These are phyloP conservation scores for Cercophora scortea DNA, from an alignment of 495 filamentous ascomycete species.

Conservation along the genomic window DNA sequence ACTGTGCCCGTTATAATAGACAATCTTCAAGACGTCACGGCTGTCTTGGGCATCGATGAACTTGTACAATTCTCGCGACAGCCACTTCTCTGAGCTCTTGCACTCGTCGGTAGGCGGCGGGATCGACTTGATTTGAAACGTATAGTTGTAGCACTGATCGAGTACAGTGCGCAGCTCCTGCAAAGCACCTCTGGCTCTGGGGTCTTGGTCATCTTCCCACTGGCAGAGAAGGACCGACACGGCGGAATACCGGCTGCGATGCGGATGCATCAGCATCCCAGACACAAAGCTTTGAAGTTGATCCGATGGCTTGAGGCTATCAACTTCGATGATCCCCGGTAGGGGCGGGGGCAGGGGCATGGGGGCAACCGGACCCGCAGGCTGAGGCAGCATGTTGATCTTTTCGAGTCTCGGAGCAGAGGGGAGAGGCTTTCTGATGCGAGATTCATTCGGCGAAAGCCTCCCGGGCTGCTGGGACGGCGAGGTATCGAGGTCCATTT, in stretches of 20 bases:
- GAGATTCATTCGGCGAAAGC: constrained; percentile 29
- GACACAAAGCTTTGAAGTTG: constrained; percentile 33
- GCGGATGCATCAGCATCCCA: constrained; percentile 30
- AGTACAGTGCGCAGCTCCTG: constrained; percentile 33
- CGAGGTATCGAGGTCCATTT: constrained; percentile 25
- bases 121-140: constrained; percentile 31
- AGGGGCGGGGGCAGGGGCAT: constrained; percentile 19
- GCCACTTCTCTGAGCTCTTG: constrained; percentile 34
- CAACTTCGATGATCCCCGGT: constrained; percentile 19
- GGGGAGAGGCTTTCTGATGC: constrained; percentile 41
- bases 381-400: constrained; percentile 25
- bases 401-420: constrained; percentile 38
- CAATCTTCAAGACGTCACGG: constrained; percentile 38
- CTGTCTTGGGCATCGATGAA: constrained; percentile 37
- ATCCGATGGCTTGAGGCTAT: constrained; percentile 20
- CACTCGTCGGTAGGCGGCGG: constrained; percentile 31
- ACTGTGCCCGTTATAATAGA: constrained; percentile 41
- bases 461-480: constrained; percentile 23
- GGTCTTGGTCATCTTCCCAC: constrained; percentile 40
- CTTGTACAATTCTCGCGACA: constrained; percentile 31
- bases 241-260: constrained; percentile 34
- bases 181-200: constrained; percentile 20
- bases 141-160: constrained; percentile 35
- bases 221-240: constrained; percentile 36
- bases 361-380: constrained; percentile 35